Percentiles rank a stretch among this genome's conserved stretches.
phyloP scores from a whole-genome alignment of 768 basidiomycete genomes.

The Leccinum variicolor region DNA sequence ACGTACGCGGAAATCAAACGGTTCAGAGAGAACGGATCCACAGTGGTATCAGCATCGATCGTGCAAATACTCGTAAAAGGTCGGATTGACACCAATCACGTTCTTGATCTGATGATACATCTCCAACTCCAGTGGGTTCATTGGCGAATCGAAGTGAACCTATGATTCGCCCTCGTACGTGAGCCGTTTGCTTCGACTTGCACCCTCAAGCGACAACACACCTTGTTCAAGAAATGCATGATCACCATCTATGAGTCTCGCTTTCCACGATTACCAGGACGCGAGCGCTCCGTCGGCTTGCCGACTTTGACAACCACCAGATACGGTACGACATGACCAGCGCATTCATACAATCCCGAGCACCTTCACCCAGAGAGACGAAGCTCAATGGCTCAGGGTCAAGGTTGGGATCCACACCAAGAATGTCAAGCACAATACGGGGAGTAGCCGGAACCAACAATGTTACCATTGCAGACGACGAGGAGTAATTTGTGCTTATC shows the following conservation, averaged over 20 bases:
- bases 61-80: too few relatives aligned
- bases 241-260: constrained; percentile 95
- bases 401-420: too few relatives aligned
- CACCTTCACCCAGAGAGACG: constrained; percentile 89
- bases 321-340: constrained; percentile 95
- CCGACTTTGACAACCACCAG: constrained; percentile 91
- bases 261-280: constrained; percentile 97
- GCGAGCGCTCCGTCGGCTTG: constrained; percentile 88
- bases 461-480: too few relatives aligned
- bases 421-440: too few relatives aligned
- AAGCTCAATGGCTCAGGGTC: constrained; percentile 96
- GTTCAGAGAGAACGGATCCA: too few relatives aligned
- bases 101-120: constrained; percentile 99
- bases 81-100: too few relatives aligned
- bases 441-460: too few relatives aligned
- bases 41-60: too few relatives aligned
- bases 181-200: background rate
- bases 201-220: constrained; percentile 24
- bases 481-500: too few relatives aligned
- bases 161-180: constrained; percentile 24
- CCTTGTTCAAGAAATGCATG: constrained; percentile 98
- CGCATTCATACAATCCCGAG: constrained; percentile 91
- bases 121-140: constrained; percentile 96
- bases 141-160: constrained; percentile 96
- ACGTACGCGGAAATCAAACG: too few relatives aligned